phyloP scores from a whole-genome alignment of 306 rosid species.

The Trifolium pratense region DNA sequence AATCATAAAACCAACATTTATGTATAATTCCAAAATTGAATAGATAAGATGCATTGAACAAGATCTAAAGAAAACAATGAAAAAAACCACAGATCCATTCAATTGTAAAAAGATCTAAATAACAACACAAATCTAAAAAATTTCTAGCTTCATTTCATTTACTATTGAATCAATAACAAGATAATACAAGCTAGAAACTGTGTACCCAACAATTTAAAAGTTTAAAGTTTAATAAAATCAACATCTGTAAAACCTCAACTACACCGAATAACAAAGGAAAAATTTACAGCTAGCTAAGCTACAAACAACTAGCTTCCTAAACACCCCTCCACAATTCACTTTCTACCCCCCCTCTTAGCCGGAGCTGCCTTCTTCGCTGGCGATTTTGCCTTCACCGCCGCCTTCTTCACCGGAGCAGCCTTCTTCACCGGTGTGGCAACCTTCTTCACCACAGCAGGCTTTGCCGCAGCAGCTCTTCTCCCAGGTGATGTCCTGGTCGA shows the following conservation, averaged over 20 bases:
- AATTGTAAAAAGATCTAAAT: neutral
- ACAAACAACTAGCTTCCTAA: constrained; percentile 37
- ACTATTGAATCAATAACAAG: constrained; percentile 34
- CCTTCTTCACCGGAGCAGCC: constrained; percentile 57
- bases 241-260: constrained; percentile 31
- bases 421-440: constrained; percentile 61
- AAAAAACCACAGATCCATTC: neutral
- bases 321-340: constrained; percentile 37
- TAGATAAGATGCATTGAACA: no score
- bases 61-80: neutral
- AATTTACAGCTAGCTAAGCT: constrained; percentile 71
- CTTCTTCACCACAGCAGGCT: constrained; percentile 45
- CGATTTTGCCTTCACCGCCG: constrained; percentile 46
- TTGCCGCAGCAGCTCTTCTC: constrained; percentile 46
- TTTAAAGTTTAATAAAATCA: constrained; percentile 26
- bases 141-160: constrained; percentile 29
- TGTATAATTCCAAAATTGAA: no score
- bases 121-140: neutral
- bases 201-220: neutral
- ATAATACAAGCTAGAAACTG: constrained; percentile 36
- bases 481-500: constrained; percentile 72
- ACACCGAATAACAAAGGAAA: constrained; percentile 47
- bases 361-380: constrained; percentile 54
- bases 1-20: neutral
- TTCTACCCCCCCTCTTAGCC: constrained; percentile 45